Percentiles rank a stretch among this genome's conserved stretches.
Conservation (phyloP, 169 alveolate genomes). For the Perkinsus olseni region DNA sequence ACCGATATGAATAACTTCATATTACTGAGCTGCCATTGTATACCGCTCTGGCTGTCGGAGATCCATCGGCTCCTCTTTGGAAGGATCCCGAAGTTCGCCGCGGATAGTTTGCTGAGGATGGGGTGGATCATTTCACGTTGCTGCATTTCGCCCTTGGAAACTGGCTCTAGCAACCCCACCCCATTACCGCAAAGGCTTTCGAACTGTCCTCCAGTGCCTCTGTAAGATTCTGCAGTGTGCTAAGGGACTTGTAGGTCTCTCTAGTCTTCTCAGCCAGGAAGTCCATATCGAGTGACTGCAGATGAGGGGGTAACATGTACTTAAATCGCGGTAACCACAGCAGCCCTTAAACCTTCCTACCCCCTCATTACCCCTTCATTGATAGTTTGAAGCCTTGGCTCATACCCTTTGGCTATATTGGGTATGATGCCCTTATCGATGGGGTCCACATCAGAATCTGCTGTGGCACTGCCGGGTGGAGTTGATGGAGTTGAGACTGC, state of each 20-base stretch:
- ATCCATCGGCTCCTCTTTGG: neutral
- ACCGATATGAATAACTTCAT: too few relatives aligned
- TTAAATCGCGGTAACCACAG: neutral
- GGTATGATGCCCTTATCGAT: neutral
- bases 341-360: neutral
- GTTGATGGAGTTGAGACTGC: neutral
- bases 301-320: neutral
- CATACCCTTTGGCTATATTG: neutral
- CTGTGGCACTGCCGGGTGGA: neutral
- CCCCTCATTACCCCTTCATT: neutral
- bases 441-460: neutral
- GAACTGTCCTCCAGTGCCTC: neutral
- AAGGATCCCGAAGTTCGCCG: neutral
- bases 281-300: neutral
- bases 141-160: too few relatives aligned
- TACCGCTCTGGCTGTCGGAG: neutral
- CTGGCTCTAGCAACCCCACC: neutral
- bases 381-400: neutral
- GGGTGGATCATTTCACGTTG: neutral
- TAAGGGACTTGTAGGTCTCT: neutral
- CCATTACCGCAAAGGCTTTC: neutral
- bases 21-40: neutral
- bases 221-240: neutral
- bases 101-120: neutral
- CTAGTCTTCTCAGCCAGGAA: neutral